phyloP scores from a whole-genome alignment of 257 asterid genomes.

The Solanum megistacrolobum region DNA sequence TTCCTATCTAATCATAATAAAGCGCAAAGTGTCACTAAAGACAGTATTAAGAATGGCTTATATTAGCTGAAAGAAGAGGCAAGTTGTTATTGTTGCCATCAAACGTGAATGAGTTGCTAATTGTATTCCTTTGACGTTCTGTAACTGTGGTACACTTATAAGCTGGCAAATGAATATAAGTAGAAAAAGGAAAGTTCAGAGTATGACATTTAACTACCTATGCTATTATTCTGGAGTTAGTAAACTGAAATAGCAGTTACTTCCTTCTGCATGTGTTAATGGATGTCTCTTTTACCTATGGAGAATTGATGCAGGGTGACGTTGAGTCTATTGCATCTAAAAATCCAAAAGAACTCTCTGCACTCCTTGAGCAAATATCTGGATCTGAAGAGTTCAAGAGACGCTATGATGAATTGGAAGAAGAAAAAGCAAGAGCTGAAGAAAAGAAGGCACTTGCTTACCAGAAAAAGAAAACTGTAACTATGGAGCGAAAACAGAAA shows the following conservation, averaged over 20 bases:
- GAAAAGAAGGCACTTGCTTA: constrained; percentile 90
- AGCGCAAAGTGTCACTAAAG: neutral
- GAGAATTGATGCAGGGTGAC: constrained; percentile 59
- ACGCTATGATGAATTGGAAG: constrained; percentile 76
- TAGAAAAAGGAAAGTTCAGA: neutral
- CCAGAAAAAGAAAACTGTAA: constrained; percentile 80
- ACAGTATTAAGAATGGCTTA: neutral
- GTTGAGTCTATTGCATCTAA: constrained; percentile 96
- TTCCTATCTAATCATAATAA: neutral
- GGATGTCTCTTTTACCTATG: neutral
- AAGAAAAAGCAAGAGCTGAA: constrained; percentile 76
- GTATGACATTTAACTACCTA: neutral
- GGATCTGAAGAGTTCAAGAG: constrained; percentile 91
- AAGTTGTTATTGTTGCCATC: neutral
- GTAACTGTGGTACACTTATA: neutral
- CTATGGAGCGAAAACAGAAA: constrained; percentile 80
- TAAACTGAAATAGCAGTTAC: neutral
- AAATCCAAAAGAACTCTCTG: constrained; percentile 86
- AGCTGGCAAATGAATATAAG: neutral
- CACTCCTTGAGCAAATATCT: constrained; percentile 83
- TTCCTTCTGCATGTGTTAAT: neutral
- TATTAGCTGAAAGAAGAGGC: neutral
- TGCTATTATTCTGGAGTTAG: neutral
- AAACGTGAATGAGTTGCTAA: neutral
- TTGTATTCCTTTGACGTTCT: neutral